phyloP scores from a whole-genome alignment of 1,284 basidiomycete species.

The Apiotrichum gamsii region DNA sequence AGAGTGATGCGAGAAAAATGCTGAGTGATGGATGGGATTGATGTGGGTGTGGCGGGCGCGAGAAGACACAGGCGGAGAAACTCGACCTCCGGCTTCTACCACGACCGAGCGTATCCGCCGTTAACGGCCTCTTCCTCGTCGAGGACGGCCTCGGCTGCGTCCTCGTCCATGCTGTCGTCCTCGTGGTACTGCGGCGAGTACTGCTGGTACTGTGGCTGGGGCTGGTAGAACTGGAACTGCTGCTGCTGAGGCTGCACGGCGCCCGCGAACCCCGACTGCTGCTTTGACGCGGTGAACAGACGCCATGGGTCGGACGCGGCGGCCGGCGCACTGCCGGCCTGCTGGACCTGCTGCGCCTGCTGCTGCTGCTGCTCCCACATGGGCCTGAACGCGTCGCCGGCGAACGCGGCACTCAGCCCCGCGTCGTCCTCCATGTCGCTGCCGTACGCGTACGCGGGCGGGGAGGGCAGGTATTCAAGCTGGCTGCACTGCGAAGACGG shows the following conservation, averaged over 20 bases:
- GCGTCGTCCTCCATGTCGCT: constrained; percentile 5
- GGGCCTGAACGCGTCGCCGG: constrained; percentile 16
- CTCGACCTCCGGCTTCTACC: no score
- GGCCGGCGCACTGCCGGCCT: no score
- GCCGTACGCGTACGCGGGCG: constrained; percentile 1
- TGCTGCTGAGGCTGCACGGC: neutral
- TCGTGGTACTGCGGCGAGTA: neutral
- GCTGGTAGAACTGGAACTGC: neutral
- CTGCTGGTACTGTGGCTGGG: neutral
- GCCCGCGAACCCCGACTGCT: neutral
- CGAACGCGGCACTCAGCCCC: constrained; percentile 14
- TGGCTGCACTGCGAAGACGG: neutral
- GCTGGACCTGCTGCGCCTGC: no score
- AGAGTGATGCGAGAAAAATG: neutral
- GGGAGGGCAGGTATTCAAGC: neutral
- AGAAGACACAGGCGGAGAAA: neutral
- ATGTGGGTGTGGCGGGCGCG: neutral
- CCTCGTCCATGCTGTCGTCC: constrained; percentile 6
- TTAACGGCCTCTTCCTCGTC: constrained; percentile 6
- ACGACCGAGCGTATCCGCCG: neutral
- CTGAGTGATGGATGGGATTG: neutral
- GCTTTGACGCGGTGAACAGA: constrained; percentile 1
- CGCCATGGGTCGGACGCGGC: constrained; percentile 1
- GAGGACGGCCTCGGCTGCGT: neutral
- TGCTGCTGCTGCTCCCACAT: constrained; percentile 1